Base-by-base conservation (phyloP, 805 yeast genomes). In the Dipodascopsis uninucleata region DNA sequence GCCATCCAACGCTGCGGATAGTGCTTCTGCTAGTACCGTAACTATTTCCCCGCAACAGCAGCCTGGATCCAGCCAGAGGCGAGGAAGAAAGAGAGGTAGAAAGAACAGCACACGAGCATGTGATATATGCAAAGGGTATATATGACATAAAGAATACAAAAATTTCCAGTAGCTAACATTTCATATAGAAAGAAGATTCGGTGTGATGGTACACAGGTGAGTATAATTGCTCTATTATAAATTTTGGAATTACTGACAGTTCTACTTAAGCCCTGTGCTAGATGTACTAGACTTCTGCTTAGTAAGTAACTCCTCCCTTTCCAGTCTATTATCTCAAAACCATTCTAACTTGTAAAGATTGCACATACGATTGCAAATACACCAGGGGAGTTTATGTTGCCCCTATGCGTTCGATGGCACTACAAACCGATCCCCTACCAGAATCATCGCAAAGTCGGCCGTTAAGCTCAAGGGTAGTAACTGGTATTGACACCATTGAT, bases 71-170 rank as follows among this genome's bases (percentile, higher is more conserved):
- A n/a, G n/a, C n/a, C n/a, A 34, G 10, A 9, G 37, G 6, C 37
- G 37, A 8, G 28, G 37, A 12, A 12, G 37, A 16, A 47, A 47
- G 35, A 41, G 64, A 25, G 12, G 18, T 7, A 22, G 52, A 28
- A 43, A 45, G 23, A 49, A 49, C 37, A 34, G 39, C 37, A 49
- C 53, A 18, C 43, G 53, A 12, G 53, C 53, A 2, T 49, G 53
- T 42, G 53, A 49, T 37, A 26, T 21, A 12, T 49, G 46, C 39
- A 42, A 42, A 45, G 14, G 29, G 29, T 26, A 12, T 26, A n/a
- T n/a, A n/a, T n/a, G 33, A 34, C 45, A 36, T 33, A 22, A 36
- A 12, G 29, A 24, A 32, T 25, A n/a, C 45, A 31, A 29, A 12
- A 5, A 12, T 7, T 17, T 42, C 8, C 24, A 25, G 23, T 32